Base-by-base conservation (phyloP, 2,329 filamentous ascomycete genomes). In the Sporothrix humicola region DNA sequence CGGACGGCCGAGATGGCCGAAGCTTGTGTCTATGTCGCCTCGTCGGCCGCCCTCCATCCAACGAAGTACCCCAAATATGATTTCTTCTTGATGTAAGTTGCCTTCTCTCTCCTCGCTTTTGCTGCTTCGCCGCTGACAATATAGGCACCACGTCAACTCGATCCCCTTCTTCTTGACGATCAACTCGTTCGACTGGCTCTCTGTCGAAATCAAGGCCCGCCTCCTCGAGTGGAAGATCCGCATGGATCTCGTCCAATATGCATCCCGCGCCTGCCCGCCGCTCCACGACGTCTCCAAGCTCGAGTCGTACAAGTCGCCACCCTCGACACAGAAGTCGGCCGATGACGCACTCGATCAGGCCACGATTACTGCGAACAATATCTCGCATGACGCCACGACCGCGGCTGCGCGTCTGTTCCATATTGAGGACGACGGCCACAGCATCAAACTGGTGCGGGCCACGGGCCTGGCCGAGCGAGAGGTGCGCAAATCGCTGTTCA, bases 161-260 rank as follows among this genome's bases (percentile, higher is more conserved):
- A 79, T 85, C 12, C 91, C 91, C n/a, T 89, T 97, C 76, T 96
- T 95, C 83, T 86, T 93, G 76, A 84, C 85, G 8, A 86, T 97
- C 79, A 87, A 90, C 78, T 82, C 83, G 12, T 86, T 86, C 76
- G 76, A 84, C 52, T 96, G 88, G 87, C 84, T 94, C 59, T 84
- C 89, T 0, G 79, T 82, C 0, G 83, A 85, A 8, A 84, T 84
- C 66, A 95, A 95, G 79, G 84, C 86, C 13, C 89, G 93, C 6
- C 82, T 97, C 0, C 84, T 97, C 8, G 92, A 96, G 81, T 95
- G 90, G 88, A 97, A 97, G 81, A 92, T 91, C 69, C 89, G 94
- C 58, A 82, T 90, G 77, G 93, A 96, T 79, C 83, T 97, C 6
- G 79, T 90, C 6, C 85, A 94, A 82, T 97, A 97, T 80, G 88